Base-by-base conservation (phyloP, 768 basidiomycete species). In the Suillus paluster region DNA sequence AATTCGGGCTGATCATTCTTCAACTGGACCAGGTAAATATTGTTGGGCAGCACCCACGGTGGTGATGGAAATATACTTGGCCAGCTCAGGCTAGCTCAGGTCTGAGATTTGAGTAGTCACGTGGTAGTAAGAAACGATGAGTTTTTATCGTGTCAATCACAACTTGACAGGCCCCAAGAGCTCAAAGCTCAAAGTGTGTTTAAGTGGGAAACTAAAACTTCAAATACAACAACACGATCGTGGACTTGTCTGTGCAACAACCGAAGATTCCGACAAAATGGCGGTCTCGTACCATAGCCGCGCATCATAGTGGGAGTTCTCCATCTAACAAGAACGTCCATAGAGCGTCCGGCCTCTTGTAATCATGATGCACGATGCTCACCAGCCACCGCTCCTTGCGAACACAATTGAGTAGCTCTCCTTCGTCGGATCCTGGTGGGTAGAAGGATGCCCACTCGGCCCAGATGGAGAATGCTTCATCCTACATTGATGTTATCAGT, bases 401-500 rank as follows among this genome's bases (percentile, higher is more conserved):
- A 44, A 98, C 83, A 6, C 75, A 63, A 57, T 96, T 89, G 30
- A 99, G 80, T n/a, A 96, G 69, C 44, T 77, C 76, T 56, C 95
- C 83, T 58, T 93, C 89, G 6, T 81, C 77, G 0, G 95, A 94
- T 7, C 73, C 81, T 2, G 92, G 90, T 4, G 89, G 85, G 70
- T 95, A 97, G 64, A 92, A 88, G 21, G 87, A 86, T 14, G 94
- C 90, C 97, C 97, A 99, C 65, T 95, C 91, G 1, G 86, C 83
- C 97, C 97, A 99, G 60, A 95, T 96, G 10, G 89, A 89, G 73
- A 97, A 99, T 0, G 95, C 96, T 73, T 99, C 97, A 36, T 97
- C 94, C 95, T 98, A 72, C 33, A 61, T 49, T 15, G 45, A 12
- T 44, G 54, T 58, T 50, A 64, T 59, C 45, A 61, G 56, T 45